Evolutionary conservation across 257 asterid genomes (phyloP), one percentile per base, ranked within the genome.

Genomic region (Phtheirospermum japonicum): DNA sequence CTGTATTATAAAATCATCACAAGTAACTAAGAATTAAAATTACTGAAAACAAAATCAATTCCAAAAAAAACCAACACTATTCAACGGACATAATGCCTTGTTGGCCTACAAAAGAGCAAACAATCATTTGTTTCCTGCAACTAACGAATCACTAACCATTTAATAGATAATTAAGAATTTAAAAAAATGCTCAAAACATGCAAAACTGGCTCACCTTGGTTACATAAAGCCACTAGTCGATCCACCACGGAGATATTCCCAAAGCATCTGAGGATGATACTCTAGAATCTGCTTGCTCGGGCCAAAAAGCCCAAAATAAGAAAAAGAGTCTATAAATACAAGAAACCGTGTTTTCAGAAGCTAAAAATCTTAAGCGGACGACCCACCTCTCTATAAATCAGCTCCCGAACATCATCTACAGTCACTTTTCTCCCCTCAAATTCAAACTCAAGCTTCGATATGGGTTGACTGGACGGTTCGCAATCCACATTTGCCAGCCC

Each of bases 211-310:
- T 75, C 64, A 89, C 97, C 99, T 92, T 68, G 99, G 99, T 80
- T 89, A 92, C 99, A 92, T 81, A 77, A 92, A 92, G 75, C 94
- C n/a, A n/a, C n/a, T 92, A 64, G 93, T 80, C 75, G 95, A 16
- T 92, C 99, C 99, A 56, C 96, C 96, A 6, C 78, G 80, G 52
- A 79, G 85, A 84, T 89, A 85, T 77, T 92, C 97, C 69, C 89
- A 72, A 69, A 92, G 97, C 99, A 92, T 86, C 80, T 92, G 87
- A 49, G 98, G 98, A 68, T 92, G 95, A 75, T 92, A 92, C 89
- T 92, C 98, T 60, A 92, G 71, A 66, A 92, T 92, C 98, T 92
- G 94, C 71, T 73, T 43, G 64, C 50, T 54, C n/a, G n/a, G n/a
- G n/a, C n/a, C n/a, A n/a, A n/a, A n/a, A n/a, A n/a, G n/a, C n/a